These are phyloP conservation scores for Psophocarpus tetragonolobus DNA, from an alignment of 306 rosid genomes.

Conservation along the genomic window DNA sequence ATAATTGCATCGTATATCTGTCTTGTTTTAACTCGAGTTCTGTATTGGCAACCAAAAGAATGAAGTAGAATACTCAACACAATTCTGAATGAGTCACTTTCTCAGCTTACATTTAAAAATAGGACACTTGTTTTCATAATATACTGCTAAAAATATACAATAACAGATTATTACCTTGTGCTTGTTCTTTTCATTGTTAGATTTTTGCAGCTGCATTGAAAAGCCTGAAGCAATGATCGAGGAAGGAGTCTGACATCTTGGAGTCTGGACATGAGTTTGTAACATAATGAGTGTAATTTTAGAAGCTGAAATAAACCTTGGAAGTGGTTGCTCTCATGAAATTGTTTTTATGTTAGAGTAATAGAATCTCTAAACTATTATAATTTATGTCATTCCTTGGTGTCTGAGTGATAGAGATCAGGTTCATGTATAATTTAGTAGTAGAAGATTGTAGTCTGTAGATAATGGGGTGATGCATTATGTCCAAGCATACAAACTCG, in stretches of 20 bases:
- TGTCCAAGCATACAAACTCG: not conserved
- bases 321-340: constrained; percentile 14
- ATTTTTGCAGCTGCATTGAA: constrained; percentile 56
- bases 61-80: not conserved
- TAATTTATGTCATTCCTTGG: not conserved
- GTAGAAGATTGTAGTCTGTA: not conserved
- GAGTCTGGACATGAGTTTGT: constrained; percentile 15
- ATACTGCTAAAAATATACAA: not conserved
- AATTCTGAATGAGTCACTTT: constrained; percentile 17
- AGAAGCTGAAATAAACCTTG: constrained; percentile 18
- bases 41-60: not conserved
- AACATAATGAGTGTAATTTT: constrained; percentile 9
- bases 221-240: constrained; percentile 42
- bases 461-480: constrained; percentile 13
- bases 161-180: not conserved
- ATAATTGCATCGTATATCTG: not conserved
- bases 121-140: not conserved
- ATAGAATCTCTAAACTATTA: not conserved
- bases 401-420: constrained; percentile 23
- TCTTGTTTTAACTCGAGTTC: constrained; percentile 5
- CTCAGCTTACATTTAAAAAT: constrained; percentile 14
- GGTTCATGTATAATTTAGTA: constrained; percentile 22
- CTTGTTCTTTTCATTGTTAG: constrained; percentile 29
- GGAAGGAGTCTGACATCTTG: constrained; percentile 18
- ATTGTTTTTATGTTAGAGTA: not conserved